phyloP scores from a whole-genome alignment of 2,329 filamentous ascomycete species.

The Paracorniculantispora psalliotae region DNA sequence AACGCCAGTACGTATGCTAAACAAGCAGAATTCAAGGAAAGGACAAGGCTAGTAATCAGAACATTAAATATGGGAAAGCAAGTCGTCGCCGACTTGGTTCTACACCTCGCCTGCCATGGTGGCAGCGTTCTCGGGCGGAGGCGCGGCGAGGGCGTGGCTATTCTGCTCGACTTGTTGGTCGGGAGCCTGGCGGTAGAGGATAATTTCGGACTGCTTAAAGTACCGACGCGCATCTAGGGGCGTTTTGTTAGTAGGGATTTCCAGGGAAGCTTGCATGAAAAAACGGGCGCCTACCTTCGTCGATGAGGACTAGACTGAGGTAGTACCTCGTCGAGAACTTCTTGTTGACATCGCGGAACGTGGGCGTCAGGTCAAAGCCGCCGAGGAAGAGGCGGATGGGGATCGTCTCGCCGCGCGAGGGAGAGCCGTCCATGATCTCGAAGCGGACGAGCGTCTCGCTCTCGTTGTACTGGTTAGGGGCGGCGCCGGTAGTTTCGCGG shows the following conservation, averaged over 20 bases:
- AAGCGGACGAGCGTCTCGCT: slow-evolving; percentile 97
- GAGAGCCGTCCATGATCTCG: slow-evolving; percentile 99
- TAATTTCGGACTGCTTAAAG: slow-evolving; percentile 99
- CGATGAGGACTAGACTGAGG: slow-evolving; percentile 89
- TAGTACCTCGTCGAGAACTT: slow-evolving; percentile 99
- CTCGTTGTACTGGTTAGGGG: slow-evolving; percentile 99
- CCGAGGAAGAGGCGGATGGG: slow-evolving; percentile 95
- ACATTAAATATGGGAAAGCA: slow-evolving; percentile 5
- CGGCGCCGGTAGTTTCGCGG: slow-evolving; percentile 90
- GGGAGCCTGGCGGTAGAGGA: slow-evolving; percentile 80
- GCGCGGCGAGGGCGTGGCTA: slow-evolving; percentile 34
- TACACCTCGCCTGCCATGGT: slow-evolving; percentile 28
- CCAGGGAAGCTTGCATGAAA: too few species aligned
- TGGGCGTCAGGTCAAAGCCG: slow-evolving; percentile 94
- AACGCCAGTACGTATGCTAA: slow-evolving; percentile 39
- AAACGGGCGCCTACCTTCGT: slow-evolving; percentile 81
- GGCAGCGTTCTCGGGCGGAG: slow-evolving; percentile 43
- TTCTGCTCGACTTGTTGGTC: slow-evolving; percentile 41
- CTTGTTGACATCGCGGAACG: slow-evolving; percentile 99
- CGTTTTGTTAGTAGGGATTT: neutral
- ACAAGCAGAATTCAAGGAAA: slow-evolving; percentile 19
- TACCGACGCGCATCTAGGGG: slow-evolving; percentile 81
- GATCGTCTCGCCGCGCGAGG: slow-evolving; percentile 88
- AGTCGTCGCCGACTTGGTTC: slow-evolving; percentile 6
- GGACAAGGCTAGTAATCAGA: neutral